A percentile compares a stretch with the other conserved stretches of the same genome.
phyloP scores from a whole-genome alignment of 1,284 basidiomycete species.

The Exobasidium cylindrosporum region DNA sequence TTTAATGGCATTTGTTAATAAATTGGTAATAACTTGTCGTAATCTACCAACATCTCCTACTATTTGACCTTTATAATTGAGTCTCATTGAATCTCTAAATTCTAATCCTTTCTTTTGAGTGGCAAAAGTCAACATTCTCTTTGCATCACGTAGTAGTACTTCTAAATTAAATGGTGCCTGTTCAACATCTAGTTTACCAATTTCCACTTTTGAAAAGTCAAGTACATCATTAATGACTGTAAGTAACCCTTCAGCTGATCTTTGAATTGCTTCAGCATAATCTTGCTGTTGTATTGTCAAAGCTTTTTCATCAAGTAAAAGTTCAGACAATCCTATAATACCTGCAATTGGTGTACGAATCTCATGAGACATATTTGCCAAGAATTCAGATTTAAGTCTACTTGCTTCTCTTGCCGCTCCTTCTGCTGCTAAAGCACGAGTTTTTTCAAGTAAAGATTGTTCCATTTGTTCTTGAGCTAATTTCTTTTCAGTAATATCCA shows the following conservation, averaged over 20 bases:
- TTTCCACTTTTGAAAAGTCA: conserved; percentile 54
- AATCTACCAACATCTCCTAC: conserved; percentile 45
- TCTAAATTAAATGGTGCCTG: conserved; percentile 56
- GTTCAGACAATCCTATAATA: conserved; percentile 55
- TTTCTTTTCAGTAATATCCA: conserved; percentile 54
- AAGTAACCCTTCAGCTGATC: conserved; percentile 58
- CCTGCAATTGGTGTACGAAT: conserved; percentile 51
- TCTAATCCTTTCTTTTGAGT: conserved; percentile 53
- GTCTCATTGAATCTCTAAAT: conserved; percentile 45
- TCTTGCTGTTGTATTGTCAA: conserved; percentile 56
- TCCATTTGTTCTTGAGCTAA: conserved; percentile 49
- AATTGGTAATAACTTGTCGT: conserved; percentile 55
- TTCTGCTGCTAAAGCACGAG: conserved; percentile 53
- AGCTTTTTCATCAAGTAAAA: conserved; percentile 43
- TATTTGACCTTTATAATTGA: conserved; percentile 40
- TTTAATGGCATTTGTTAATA: conserved; percentile 57
- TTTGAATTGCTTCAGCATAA: conserved; percentile 57
- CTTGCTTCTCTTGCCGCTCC: conserved; percentile 59
- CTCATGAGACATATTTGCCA: conserved; percentile 50
- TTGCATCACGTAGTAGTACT: conserved; percentile 51
- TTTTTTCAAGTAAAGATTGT: conserved; percentile 50
- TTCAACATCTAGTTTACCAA: conserved; percentile 53
- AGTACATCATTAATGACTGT: conserved; percentile 59
- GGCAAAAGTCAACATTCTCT: conserved; percentile 50
- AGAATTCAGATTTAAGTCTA: conserved; percentile 58